phyloP scores from a whole-genome alignment of 495 filamentous ascomycete genomes.

The Pyronema omphalodes region DNA sequence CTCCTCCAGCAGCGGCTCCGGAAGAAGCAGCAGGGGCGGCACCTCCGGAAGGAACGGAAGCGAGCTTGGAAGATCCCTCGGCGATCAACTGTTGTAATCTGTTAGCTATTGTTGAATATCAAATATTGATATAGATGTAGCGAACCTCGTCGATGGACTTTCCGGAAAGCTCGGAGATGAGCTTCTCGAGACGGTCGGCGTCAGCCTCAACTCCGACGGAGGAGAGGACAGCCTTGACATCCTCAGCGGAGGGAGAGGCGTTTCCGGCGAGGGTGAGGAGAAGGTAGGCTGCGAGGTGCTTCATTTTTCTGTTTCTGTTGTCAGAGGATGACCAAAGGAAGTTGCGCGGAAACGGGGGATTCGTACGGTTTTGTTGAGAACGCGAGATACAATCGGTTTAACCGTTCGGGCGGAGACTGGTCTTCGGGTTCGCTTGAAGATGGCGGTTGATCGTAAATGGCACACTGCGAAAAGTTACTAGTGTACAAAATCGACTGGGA shows the following conservation, averaged over 20 bases:
- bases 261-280: conserved; percentile 91
- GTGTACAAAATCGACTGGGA: too few relatives aligned
- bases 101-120: background rate
- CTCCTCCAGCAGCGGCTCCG: conserved; percentile 43
- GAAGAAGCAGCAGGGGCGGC: conserved; percentile 33
- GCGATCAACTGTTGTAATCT: conserved; percentile 53
- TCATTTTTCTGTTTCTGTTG: conserved; percentile 53
- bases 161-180: conserved; percentile 84
- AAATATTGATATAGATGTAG: background rate
- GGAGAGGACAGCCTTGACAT: conserved; percentile 79
- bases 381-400: conserved; percentile 92
- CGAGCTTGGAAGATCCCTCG: conserved; percentile 82
- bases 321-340: background rate
- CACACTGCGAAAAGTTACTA: too few relatives aligned
- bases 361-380: conserved; percentile 30
- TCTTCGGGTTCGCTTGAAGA: conserved; percentile 16
- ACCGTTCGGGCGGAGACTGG: conserved; percentile 65
- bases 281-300: conserved; percentile 98
- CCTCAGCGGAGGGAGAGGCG: conserved; percentile 62
- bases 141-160: conserved; percentile 92
- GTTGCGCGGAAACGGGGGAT: conserved; percentile 1
- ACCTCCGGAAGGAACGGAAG: conserved; percentile 89
- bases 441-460: background rate
- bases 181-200: conserved; percentile 60
- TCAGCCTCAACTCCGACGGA: conserved; percentile 95